Percentiles rank a stretch among this genome's conserved stretches.
Evolutionary conservation across 2,329 filamentous ascomycete genomes (phyloP).

Genomic region (Trichoderma polysporum): DNA sequence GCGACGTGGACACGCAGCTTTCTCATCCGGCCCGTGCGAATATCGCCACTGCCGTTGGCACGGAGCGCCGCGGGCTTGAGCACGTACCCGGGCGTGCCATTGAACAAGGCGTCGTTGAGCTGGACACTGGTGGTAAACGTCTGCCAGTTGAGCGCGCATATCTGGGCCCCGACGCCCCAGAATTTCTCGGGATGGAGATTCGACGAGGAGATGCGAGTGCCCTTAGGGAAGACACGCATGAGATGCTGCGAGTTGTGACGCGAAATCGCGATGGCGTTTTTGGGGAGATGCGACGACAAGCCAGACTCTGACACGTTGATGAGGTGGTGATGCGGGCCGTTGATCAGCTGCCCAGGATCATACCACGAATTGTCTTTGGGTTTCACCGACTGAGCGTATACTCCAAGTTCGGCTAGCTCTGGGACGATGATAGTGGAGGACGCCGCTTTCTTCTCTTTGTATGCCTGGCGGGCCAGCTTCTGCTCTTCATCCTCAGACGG

Average conservation of each 20-base stretch:
- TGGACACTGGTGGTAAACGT: slow-evolving; percentile 65
- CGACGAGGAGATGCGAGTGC: slow-evolving; percentile 64
- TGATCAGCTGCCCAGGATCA: slow-evolving; percentile 47
- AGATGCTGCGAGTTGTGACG: slow-evolving; percentile 63
- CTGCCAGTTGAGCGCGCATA: slow-evolving; percentile 70
- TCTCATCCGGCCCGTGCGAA: slow-evolving; percentile 48
- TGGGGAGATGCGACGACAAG: slow-evolving; percentile 51
- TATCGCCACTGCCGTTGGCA: slow-evolving; percentile 51
- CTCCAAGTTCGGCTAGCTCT: slow-evolving; percentile 63
- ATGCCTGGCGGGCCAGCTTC: slow-evolving; percentile 49
- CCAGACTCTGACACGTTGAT: slow-evolving; percentile 69
- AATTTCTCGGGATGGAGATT: slow-evolving; percentile 64
- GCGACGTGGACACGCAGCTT: slow-evolving; percentile 58
- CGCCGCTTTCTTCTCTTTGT: slow-evolving; percentile 51
- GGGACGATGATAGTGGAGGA: slow-evolving; percentile 56
- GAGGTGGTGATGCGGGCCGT: slow-evolving; percentile 63
- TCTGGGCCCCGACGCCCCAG: slow-evolving; percentile 67
- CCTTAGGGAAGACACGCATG: slow-evolving; percentile 71
- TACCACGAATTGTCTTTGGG: slow-evolving; percentile 66
- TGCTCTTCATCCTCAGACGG: slow-evolving; percentile 47
- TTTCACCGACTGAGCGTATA: slow-evolving; percentile 70
- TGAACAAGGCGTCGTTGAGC: slow-evolving; percentile 67
- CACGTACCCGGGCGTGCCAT: slow-evolving; percentile 63
- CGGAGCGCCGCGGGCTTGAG: slow-evolving; percentile 63
- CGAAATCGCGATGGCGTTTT: slow-evolving; percentile 47